Conservation (phyloP, 2,329 filamentous ascomycete genomes). For the Hymenoscyphus scutula region DNA sequence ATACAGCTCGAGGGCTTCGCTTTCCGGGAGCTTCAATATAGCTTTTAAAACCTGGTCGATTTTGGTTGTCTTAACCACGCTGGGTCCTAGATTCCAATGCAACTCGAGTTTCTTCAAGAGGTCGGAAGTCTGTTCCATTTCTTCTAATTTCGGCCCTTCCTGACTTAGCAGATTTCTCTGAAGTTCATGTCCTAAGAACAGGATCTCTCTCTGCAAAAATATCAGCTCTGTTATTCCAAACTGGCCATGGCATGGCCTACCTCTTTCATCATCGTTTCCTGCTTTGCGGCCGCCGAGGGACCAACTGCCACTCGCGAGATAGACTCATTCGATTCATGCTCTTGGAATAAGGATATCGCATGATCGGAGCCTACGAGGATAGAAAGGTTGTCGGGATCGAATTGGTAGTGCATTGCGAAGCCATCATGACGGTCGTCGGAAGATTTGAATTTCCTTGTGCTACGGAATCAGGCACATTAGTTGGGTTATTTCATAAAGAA, state of each 20-base stretch:
- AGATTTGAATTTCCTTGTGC: not conserved
- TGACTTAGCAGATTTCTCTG: not conserved
- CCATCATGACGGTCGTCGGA: not conserved
- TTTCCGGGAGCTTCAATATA: not conserved
- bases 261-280: not conserved
- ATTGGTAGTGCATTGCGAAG: conserved; percentile 16
- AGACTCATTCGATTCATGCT: not conserved
- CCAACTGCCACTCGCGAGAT: not conserved
- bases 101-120: not conserved
- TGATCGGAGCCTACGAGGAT: conserved; percentile 4
- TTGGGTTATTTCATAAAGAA: not conserved
- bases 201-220: not conserved
- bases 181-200: not conserved
- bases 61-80: conserved; percentile 1
- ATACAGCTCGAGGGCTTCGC: not conserved
- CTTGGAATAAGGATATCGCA: not conserved
- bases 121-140: not conserved
- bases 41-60: not conserved
- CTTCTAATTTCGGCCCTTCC: not conserved
- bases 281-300: not conserved
- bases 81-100: not conserved
- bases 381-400: conserved; percentile 3
- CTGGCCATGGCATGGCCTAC: not conserved
- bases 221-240: not conserved
- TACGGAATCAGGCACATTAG: not conserved